Percentiles rank a stretch among this genome's conserved stretches.
Evolutionary conservation across 176 grass and related monocot species (phyloP).

Genomic region (Oryza glaberrima): DNA sequence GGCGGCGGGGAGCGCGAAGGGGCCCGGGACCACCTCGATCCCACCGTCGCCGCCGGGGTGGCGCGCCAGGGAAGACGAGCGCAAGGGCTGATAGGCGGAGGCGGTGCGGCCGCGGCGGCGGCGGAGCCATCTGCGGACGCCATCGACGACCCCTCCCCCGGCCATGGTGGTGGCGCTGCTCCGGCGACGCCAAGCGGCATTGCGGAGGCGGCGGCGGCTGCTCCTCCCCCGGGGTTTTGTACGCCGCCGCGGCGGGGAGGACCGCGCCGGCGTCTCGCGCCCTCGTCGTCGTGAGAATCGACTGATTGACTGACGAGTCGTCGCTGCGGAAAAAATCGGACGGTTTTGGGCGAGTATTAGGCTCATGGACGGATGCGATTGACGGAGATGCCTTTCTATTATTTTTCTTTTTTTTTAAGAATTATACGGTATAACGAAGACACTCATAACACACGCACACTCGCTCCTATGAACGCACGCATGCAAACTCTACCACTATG

Average conservation of each 20-base stretch:
- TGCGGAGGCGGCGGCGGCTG: neutral
- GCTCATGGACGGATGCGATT: neutral
- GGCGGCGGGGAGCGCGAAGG: neutral
- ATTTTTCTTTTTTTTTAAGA: too few species aligned
- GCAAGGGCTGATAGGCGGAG: neutral
- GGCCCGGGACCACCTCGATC: constrained; percentile 27
- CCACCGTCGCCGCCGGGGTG: neutral
- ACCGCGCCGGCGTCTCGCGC: neutral
- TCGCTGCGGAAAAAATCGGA: neutral
- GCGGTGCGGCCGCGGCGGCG: constrained; percentile 20
- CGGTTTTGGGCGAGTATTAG: neutral
- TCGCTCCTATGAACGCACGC: too few species aligned
- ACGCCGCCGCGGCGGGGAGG: too few species aligned
- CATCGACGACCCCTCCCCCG: constrained; percentile 25
- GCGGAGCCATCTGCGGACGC: constrained; percentile 40
- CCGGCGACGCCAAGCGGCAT: constrained; percentile 19
- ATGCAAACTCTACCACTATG: too few species aligned
- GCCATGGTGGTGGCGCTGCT: constrained; percentile 10
- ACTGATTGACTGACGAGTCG: too few species aligned
- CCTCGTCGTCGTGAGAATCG: neutral
- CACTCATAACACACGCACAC: too few species aligned
- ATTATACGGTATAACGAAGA: too few species aligned
- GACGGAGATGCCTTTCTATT: neutral
- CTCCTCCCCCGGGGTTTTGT: too few species aligned
- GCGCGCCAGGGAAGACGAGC: neutral